Evolutionary conservation across 306 rosid species (phyloP), one percentile per base, ranked within the genome.

Genomic region (Pterocarpus santalinus): DNA sequence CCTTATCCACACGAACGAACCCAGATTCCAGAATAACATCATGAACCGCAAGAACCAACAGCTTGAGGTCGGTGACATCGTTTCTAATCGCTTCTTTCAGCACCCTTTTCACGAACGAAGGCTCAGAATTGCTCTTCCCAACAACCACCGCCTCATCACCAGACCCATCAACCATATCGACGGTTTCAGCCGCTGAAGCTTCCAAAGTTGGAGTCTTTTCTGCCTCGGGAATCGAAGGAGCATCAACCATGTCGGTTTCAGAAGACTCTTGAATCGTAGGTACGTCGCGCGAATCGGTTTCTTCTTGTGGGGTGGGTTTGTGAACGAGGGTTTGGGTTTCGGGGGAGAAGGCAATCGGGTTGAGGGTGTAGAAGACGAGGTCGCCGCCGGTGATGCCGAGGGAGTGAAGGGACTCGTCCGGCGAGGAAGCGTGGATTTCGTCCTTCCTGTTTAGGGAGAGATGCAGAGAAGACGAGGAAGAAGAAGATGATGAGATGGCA

Each of bases 21-120:
- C 98, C 97, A 17, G 94, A 93, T 80, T 95, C 99, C 38, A 89
- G 74, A 46, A 95, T 65, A 62, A 91, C 89, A 0, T 86, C 92
- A 66, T 95, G 97, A 46, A 95, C 91, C 1, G 88, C 85, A 53
- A 76, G 64, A 10, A 91, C 84, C 78, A 91, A 60, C 0, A 89
- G 62, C 80, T 80, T 88, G 55, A 78, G 88, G 82, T 86, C 87
- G 44, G 46, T 75, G 13, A 79, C 72, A 30, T 87, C 86, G 10
- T 85, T 64, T 0, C 89, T 84, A 39, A 84, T 43, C 53, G 82
- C 86, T 76, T 88, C 91, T 46, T 58, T 84, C 64, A 91, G 69
- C 17, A 89, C 87, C 68, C 90, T 86, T 77, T 72, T 90, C 83
- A 91, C 35, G 47, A 88, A 90, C 32, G 66, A 85, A 52, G 91